Evolutionary conservation across 129 eudicot genomes (phyloP).

Genomic region (Oenanthe sinensis): DNA sequence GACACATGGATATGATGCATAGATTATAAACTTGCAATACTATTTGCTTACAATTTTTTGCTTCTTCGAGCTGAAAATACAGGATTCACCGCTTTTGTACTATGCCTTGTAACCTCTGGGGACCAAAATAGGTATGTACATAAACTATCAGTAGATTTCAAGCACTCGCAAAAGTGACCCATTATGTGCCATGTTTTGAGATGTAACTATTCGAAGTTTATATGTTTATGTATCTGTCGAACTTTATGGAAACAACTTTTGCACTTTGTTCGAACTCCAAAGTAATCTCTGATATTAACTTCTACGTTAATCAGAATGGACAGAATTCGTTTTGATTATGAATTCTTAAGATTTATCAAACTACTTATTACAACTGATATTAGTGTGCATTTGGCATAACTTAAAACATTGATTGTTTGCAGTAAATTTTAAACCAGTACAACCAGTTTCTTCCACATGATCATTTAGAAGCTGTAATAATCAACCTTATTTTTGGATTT

Average conservation of each 20-base stretch:
- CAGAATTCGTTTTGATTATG: neutral
- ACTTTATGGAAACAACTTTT: neutral
- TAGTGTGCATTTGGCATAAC: neutral
- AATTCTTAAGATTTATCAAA: neutral
- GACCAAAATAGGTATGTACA: no score
- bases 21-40: no score
- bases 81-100: no score
- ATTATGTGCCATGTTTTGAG: no score
- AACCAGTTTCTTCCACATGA: neutral
- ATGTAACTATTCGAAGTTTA: no score
- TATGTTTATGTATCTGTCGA: neutral
- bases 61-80: no score
- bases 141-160: no score
- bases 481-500: slow-evolving; percentile 14
- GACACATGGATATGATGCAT: no score
- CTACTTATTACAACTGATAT: neutral
- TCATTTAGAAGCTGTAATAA: neutral
- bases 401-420: neutral
- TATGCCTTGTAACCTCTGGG: no score
- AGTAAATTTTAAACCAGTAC: neutral
- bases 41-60: no score
- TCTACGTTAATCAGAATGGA: neutral
- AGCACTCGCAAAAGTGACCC: no score
- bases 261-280: neutral
- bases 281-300: neutral